Evolutionary conservation across 2,329 filamentous ascomycete species (phyloP).

Genomic region (Cladosporium velox): DNA sequence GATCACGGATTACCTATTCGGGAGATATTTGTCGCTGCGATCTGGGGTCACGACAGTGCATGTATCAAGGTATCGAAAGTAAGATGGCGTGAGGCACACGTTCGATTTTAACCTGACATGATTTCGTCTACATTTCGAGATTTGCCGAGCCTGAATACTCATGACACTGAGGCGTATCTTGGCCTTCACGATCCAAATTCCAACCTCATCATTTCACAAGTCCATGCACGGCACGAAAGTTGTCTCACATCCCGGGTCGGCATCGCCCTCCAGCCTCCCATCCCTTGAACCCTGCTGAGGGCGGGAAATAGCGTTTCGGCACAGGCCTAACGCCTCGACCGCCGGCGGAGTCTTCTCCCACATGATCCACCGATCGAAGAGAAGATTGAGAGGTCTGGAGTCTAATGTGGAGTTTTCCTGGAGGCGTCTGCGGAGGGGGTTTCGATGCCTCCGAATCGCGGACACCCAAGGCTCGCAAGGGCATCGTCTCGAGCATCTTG

Average conservation of each 20-base stretch:
- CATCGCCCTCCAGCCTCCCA: not conserved
- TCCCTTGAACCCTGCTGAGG: not conserved
- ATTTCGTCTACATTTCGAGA: not conserved
- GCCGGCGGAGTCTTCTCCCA: conserved; percentile 2
- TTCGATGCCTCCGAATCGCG: not conserved
- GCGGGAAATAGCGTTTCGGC: not conserved
- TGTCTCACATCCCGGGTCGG: not conserved
- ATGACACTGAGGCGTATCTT: not conserved
- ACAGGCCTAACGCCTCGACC: not conserved
- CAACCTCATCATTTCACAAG: not conserved
- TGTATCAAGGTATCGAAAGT: not conserved
- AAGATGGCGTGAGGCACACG: not conserved
- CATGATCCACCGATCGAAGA: conserved; percentile 6
- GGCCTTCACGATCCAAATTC: not conserved
- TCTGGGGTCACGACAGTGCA: not conserved
- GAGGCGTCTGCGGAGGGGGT: conserved; percentile 4
- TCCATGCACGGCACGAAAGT: not conserved
- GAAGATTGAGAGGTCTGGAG: conserved; percentile 9
- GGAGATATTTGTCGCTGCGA: not conserved
- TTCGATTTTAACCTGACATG: not conserved
- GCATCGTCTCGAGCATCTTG: not conserved
- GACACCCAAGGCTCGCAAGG: not conserved
- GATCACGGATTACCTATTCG: not conserved
- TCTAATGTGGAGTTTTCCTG: conserved; percentile 11
- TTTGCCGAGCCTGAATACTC: not conserved